Conservation (phyloP, 495 filamentous ascomycete species). For the Xylaria castorea region DNA sequence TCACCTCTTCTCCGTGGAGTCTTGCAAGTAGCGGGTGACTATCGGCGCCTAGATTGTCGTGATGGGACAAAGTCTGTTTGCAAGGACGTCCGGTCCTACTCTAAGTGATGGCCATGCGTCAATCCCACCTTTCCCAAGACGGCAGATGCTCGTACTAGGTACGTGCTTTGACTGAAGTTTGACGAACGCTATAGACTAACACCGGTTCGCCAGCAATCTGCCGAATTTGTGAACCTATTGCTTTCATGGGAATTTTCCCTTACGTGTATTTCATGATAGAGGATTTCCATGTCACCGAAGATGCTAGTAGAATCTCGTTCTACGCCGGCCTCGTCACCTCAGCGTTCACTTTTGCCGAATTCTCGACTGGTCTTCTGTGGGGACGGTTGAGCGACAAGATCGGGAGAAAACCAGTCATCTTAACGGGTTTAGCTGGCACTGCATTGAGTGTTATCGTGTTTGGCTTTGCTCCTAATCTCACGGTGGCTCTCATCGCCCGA, state of each 20-base stretch:
- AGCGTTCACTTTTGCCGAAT: conserved; percentile 94
- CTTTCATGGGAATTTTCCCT: conserved; percentile 99
- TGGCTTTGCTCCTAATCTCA: conserved; percentile 85
- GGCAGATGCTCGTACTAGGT: conserved; percentile 79
- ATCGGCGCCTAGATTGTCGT: conserved; percentile 21
- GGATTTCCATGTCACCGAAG: conserved; percentile 83
- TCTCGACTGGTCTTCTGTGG: conserved; percentile 89
- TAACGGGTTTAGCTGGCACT: conserved; percentile 87
- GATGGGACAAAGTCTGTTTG: conserved; percentile 37
- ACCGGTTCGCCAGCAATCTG: conserved; percentile 70
- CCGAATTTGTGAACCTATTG: conserved; percentile 97
- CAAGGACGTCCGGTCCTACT: conserved; percentile 32
- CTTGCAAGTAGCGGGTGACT: conserved; percentile 32
- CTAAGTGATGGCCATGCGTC: conserved; percentile 27
- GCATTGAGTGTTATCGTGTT: conserved; percentile 93
- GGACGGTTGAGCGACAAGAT: conserved; percentile 90
- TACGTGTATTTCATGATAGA: conserved; percentile 99
- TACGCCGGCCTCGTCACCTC: conserved; percentile 98
- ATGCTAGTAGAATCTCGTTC: conserved; percentile 80
- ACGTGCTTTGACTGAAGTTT: conserved; percentile 37
- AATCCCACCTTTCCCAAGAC: conserved; percentile 55
- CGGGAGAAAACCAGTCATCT: conserved; percentile 89
- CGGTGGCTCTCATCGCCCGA: conserved; percentile 83
- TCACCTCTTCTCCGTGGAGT: not conserved
- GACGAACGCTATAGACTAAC: conserved; percentile 43